These are phyloP conservation scores for Spiromastix sp. DNA, from an alignment of 2,329 filamentous ascomycete genomes.

Conservation along the genomic window DNA sequence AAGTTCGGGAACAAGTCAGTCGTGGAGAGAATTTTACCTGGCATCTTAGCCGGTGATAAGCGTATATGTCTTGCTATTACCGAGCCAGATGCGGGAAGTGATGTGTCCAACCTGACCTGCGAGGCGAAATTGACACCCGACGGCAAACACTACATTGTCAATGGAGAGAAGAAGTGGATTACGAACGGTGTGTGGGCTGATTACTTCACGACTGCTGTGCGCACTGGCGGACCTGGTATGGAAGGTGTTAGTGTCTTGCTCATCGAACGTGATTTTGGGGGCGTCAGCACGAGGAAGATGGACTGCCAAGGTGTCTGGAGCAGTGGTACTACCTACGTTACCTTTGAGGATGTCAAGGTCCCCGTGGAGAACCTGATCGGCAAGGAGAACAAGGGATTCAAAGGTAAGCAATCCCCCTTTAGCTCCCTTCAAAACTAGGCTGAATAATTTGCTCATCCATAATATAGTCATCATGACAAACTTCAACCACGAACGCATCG, in stretches of 20 bases:
- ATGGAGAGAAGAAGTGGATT: slow-evolving; percentile 99
- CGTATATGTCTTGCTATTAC: slow-evolving; percentile 96
- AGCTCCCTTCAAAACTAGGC: too few species aligned
- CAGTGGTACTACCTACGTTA: slow-evolving; percentile 91
- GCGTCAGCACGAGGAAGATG: slow-evolving; percentile 89
- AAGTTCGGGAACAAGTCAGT: slow-evolving; percentile 84
- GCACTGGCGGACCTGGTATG: slow-evolving; percentile 83
- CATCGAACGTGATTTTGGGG: slow-evolving; percentile 74
- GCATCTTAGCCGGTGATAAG: slow-evolving; percentile 84
- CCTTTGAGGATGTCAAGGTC: slow-evolving; percentile 98
- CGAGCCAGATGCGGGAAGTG: slow-evolving; percentile 87
- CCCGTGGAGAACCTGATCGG: slow-evolving; percentile 97
- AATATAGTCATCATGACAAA: slow-evolving; percentile 87
- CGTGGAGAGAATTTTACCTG: slow-evolving; percentile 78
- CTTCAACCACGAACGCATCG: slow-evolving; percentile 98
- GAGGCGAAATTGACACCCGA: slow-evolving; percentile 92
- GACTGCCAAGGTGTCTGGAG: slow-evolving; percentile 98
- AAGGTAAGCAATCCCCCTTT: slow-evolving; percentile 39
- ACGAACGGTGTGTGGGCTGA: slow-evolving; percentile 95
- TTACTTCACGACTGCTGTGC: slow-evolving; percentile 95
- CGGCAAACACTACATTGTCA: slow-evolving; percentile 98
- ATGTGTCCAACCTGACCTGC: slow-evolving; percentile 90
- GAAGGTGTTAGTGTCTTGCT: slow-evolving; percentile 83
- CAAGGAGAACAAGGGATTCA: slow-evolving; percentile 97
- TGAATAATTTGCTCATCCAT: too few species aligned